Base-by-base conservation (phyloP, 2,329 filamentous ascomycete species). In the Ambrosiella xylebori region DNA sequence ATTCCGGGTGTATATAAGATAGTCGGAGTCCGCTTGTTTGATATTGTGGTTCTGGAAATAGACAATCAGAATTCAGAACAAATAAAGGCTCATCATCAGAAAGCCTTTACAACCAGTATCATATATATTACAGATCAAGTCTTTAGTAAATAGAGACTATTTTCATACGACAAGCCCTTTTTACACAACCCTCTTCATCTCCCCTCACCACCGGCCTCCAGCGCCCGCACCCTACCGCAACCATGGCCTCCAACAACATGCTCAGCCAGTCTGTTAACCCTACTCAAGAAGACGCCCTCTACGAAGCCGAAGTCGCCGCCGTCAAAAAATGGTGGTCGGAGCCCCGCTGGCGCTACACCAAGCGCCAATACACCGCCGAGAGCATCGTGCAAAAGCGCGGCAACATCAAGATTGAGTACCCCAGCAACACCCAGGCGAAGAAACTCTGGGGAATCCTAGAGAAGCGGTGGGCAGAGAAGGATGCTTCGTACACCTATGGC, bases 301-400 rank as follows among this genome's bases (percentile, higher is more conserved):
- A 85, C 73, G 77, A 81, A 66, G 78, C 85, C 64, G 93, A 98
- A 78, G 88, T 97, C 61, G 81, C 85, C 66, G 82, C 85, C 64
- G 85, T 97, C 64, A 88, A 96, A 80, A 74, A 85, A 71, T 98
- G 93, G 93, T 98, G 93, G 93, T 78, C 76, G 57, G 87, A 94
- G 66, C 81, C 88, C 59, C 80, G 93, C 77, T 98, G 93, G 93
- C 80, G 87, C 69, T 81, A 88, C 72, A 98, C 93, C 65, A 90
- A 86, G 74, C 80, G 93, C 60, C 84, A 93, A 27, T 98, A 93
- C 70, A 95, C 90, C 3, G 89, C 93, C 38, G 93, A 97, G 77
- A 87, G 95, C 74, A 97, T 98, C 67, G 93, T 95, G 63, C 84
- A 87, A 56, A 98, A 98, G 80, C 79, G 93, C 67, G 93, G 93